Percentiles rank a stretch among this genome's conserved stretches.
These are phyloP conservation scores for Pythium brassicae DNA, from an alignment of 352 stramenopile species.

Conservation along the genomic window DNA sequence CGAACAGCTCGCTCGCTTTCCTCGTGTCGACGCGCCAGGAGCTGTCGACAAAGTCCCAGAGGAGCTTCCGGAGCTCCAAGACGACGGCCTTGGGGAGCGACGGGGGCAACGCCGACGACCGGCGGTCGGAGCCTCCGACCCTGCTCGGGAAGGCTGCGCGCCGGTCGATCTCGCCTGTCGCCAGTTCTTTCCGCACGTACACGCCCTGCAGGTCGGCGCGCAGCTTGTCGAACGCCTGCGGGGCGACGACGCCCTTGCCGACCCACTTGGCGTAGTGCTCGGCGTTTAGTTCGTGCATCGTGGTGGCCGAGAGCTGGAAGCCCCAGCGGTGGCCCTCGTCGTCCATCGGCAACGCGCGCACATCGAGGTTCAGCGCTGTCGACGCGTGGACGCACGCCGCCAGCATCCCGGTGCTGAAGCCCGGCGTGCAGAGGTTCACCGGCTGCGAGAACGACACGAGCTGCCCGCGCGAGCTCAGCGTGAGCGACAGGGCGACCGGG, in stretches of 20 bases:
- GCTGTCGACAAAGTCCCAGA: conserved; percentile 49
- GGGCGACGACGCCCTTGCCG: conserved; percentile 27
- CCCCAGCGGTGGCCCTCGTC: conserved; percentile 52
- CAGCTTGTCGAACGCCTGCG: conserved; percentile 36
- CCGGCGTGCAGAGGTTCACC: conserved; percentile 37
- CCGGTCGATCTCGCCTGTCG: conserved; percentile 26
- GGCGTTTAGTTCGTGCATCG: conserved; percentile 38
- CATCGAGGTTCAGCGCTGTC: conserved; percentile 24
- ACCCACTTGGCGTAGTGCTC: conserved; percentile 65
- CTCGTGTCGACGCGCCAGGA: conserved; percentile 42
- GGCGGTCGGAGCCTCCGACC: not conserved
- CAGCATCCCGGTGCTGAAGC: conserved; percentile 27
- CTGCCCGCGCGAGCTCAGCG: conserved; percentile 41
- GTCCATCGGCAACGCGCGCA: conserved; percentile 39
- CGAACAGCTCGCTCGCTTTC: conserved; percentile 23
- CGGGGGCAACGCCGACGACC: not conserved
- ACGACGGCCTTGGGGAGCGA: conserved; percentile 18
- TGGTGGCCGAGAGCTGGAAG: conserved; percentile 41
- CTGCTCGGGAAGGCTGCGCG: not conserved
- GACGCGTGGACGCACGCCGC: conserved; percentile 21
- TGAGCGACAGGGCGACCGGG: conserved; percentile 32
- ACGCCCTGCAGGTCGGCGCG: conserved; percentile 57
- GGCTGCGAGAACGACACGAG: conserved; percentile 53
- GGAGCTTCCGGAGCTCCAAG: conserved; percentile 34
- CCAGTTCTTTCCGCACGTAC: conserved; percentile 41